These are phyloP conservation scores for Physcomitrellopsis africana DNA, from an alignment of 225 moss, liverwort and hornwort genomes.

Conservation along the genomic window DNA sequence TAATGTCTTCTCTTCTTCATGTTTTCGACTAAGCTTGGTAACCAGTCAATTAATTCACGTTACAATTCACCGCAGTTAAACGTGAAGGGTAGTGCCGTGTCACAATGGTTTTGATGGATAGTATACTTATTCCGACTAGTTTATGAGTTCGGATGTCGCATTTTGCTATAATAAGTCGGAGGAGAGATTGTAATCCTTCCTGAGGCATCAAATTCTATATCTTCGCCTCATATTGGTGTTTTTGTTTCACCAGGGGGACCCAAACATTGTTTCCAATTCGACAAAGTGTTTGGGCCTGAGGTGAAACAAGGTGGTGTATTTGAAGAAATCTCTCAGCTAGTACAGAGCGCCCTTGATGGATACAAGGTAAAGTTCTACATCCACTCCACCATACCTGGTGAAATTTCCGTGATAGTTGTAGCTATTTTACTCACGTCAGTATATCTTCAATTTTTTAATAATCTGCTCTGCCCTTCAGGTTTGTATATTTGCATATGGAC, in stretches of 20 bases:
- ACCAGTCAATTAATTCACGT: too few relatives aligned
- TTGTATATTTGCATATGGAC: slow-evolving; percentile 96
- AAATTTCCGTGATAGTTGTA: neutral
- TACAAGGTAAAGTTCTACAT: slow-evolving; percentile 61
- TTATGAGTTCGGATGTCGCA: too few relatives aligned
- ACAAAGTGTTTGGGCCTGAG: slow-evolving; percentile 96
- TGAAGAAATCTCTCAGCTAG: slow-evolving; percentile 96
- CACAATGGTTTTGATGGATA: too few relatives aligned
- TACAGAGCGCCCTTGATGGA: slow-evolving; percentile 96
- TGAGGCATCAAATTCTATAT: too few relatives aligned
- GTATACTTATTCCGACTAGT: too few relatives aligned
- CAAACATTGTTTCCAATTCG: slow-evolving; percentile 86
- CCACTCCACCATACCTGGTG: too few relatives aligned
- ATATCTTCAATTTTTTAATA: too few relatives aligned
- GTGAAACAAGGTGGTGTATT: slow-evolving; percentile 86
- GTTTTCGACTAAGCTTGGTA: neutral
- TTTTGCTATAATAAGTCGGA: too few relatives aligned
- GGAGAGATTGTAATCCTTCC: too few relatives aligned
- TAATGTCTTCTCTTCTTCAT: slow-evolving; percentile 5
- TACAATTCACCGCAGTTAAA: too few relatives aligned
- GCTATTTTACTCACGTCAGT: neutral
- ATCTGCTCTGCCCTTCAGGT: slow-evolving; percentile 50
- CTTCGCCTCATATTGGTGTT: too few relatives aligned
- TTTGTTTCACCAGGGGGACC: slow-evolving; percentile 51
- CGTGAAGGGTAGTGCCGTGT: too few relatives aligned